These are phyloP conservation scores for Fusarium sterilihyphosum DNA, from an alignment of 2,329 filamentous ascomycete genomes.

Conservation along the genomic window DNA sequence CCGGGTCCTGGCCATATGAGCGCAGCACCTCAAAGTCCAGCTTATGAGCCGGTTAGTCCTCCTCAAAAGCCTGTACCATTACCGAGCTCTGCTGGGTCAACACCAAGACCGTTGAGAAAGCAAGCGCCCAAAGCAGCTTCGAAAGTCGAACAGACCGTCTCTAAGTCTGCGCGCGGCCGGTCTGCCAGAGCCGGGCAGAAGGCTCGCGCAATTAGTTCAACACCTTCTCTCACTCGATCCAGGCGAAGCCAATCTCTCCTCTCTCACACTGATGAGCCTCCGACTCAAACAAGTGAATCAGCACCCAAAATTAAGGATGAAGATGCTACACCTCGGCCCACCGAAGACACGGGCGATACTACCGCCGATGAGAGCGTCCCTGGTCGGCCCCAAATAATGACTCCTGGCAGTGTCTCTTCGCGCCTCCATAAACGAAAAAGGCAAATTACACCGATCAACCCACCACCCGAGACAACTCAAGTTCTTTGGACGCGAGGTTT, in stretches of 20 bases:
- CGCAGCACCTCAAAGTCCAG: conserved; percentile 60
- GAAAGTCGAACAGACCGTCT: conserved; percentile 36
- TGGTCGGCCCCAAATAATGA: conserved; percentile 51
- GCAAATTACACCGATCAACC: conserved; percentile 59
- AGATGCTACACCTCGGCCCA: conserved; percentile 62
- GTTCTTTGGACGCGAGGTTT: conserved; percentile 82
- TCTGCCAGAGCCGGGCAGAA: conserved; percentile 51
- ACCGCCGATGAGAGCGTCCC: conserved; percentile 63
- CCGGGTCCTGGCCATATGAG: conserved; percentile 54
- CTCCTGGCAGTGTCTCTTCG: conserved; percentile 51
- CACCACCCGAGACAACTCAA: conserved; percentile 68
- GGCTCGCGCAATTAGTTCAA: conserved; percentile 47
- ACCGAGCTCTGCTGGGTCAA: conserved; percentile 46
- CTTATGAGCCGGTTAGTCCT: conserved; percentile 69
- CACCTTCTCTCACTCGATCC: conserved; percentile 48
- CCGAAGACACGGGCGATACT: conserved; percentile 66
- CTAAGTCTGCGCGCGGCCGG: conserved; percentile 46
- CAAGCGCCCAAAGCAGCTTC: conserved; percentile 45
- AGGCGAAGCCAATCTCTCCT: conserved; percentile 58
- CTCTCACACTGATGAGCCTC: conserved; percentile 60
- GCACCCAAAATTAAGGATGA: conserved; percentile 67
- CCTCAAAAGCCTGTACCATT: conserved; percentile 53
- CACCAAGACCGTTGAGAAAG: conserved; percentile 46
- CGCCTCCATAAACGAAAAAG: conserved; percentile 66
- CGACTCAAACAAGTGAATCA: conserved; percentile 53